These are phyloP conservation scores for Hypoxylon sp. DNA, from an alignment of 2,329 filamentous ascomycete genomes.

Conservation along the genomic window DNA sequence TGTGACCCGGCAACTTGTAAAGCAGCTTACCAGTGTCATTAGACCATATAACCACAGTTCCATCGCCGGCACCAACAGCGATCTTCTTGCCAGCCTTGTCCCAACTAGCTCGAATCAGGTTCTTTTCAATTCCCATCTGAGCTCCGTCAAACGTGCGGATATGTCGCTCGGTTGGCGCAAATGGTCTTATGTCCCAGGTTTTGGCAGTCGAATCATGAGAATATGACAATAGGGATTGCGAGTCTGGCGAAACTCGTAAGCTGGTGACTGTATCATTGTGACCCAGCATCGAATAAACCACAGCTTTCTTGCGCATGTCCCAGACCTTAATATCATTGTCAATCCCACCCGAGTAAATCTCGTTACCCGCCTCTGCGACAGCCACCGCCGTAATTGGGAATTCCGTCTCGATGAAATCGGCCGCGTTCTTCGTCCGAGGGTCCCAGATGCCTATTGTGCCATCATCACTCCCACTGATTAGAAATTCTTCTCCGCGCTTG, in stretches of 20 bases:
- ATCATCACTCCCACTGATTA: conserved; percentile 94
- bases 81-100: conserved; percentile 88
- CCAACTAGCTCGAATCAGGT: conserved; percentile 92
- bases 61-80: conserved; percentile 89
- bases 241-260: conserved; percentile 91
- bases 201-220: conserved; percentile 94
- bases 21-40: conserved; percentile 88
- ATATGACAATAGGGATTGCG: conserved; percentile 90
- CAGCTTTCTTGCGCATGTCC: conserved; percentile 92
- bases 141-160: conserved; percentile 95
- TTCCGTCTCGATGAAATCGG: conserved; percentile 89
- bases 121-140: conserved; percentile 88
- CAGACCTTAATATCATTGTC: conserved; percentile 98
- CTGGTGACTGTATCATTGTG: conserved; percentile 95
- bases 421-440: conserved; percentile 88
- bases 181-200: conserved; percentile 97
- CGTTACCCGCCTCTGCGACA: conserved; percentile 93
- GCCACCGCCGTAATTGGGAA: conserved; percentile 94
- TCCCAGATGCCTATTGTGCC: conserved; percentile 97
- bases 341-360: conserved; percentile 94
- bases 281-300: conserved; percentile 88
- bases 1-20: conserved; percentile 96
- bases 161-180: conserved; percentile 88
- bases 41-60: conserved; percentile 93
- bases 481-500: conserved; percentile 88